phyloP scores from a whole-genome alignment of 345 rosid species.

The Nephelium lappaceum region DNA sequence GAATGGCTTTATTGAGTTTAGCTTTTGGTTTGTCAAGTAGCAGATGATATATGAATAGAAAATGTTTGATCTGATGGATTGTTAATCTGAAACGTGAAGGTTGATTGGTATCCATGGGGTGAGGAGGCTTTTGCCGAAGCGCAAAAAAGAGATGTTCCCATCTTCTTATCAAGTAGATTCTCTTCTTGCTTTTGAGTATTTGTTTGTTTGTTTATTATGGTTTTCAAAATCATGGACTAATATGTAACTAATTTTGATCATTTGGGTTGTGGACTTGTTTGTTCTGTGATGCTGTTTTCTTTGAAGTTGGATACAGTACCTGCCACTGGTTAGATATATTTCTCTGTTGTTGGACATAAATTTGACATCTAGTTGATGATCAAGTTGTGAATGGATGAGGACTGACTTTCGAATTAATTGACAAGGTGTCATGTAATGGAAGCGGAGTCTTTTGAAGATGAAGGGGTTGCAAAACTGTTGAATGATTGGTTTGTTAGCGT shows the following conservation, averaged over 20 bases:
- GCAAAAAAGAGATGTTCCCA: slow-evolving; percentile 75
- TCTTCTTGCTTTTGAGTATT: slow-evolving; percentile 10
- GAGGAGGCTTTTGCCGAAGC: slow-evolving; percentile 93
- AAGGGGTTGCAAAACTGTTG: slow-evolving; percentile 73
- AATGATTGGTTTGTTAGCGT: slow-evolving; percentile 80
- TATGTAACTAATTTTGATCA: slow-evolving; percentile 24
- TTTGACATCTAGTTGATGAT: background rate
- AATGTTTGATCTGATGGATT: background rate
- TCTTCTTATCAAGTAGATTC: slow-evolving; percentile 83
- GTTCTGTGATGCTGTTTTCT: slow-evolving; percentile 25
- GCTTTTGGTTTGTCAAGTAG: background rate
- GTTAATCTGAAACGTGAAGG: slow-evolving; percentile 42
- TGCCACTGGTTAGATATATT: slow-evolving; percentile 85
- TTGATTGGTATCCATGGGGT: slow-evolving; percentile 95
- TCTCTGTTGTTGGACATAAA: slow-evolving; percentile 1
- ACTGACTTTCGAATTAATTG: slow-evolving; percentile 19
- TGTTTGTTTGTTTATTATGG: slow-evolving; percentile 12
- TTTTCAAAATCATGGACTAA: slow-evolving; percentile 10
- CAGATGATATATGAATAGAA: background rate
- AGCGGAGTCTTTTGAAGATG: slow-evolving; percentile 88
- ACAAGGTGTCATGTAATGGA: slow-evolving; percentile 98
- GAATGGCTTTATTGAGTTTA: background rate
- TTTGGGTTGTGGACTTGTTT: slow-evolving; percentile 25
- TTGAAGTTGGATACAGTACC: slow-evolving; percentile 96
- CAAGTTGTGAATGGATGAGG: background rate